phyloP scores from a whole-genome alignment of 2,329 filamentous ascomycete species.

The Pseudogymnoascus pannorum region DNA sequence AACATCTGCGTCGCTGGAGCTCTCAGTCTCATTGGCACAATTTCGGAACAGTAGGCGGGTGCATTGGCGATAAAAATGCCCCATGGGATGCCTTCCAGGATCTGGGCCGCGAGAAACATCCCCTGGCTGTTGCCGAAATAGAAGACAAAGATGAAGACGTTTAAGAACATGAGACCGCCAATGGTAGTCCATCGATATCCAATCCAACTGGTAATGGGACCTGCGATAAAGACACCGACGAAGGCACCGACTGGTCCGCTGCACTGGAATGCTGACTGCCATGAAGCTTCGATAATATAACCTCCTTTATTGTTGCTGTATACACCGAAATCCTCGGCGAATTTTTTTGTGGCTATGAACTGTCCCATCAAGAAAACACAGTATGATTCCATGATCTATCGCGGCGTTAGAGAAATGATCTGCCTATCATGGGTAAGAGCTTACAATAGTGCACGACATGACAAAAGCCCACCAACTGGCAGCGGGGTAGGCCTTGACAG shows the following conservation, averaged over 20 bases:
- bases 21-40: slow-evolving; percentile 49
- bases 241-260: slow-evolving; percentile 50
- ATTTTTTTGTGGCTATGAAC: slow-evolving; percentile 46
- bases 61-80: slow-evolving; percentile 39
- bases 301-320: slow-evolving; percentile 19
- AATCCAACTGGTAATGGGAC: slow-evolving; percentile 50
- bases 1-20: slow-evolving; percentile 54
- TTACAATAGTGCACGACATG: slow-evolving; percentile 49
- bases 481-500: slow-evolving; percentile 45
- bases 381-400: slow-evolving; percentile 50
- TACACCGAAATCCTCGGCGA: slow-evolving; percentile 42
- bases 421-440: slow-evolving; percentile 12
- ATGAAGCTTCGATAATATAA: slow-evolving; percentile 41
- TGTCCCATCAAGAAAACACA: slow-evolving; percentile 53
- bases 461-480: slow-evolving; percentile 48
- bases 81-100: slow-evolving; percentile 48
- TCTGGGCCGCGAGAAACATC: slow-evolving; percentile 45
- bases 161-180: slow-evolving; percentile 46
- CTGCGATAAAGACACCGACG: slow-evolving; percentile 51
- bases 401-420: slow-evolving; percentile 13
- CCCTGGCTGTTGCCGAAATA: slow-evolving; percentile 35
- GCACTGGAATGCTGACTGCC: slow-evolving; percentile 51
- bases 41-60: slow-evolving; percentile 33
- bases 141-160: slow-evolving; percentile 34
- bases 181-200: slow-evolving; percentile 55